A percentile compares a stretch with the other conserved stretches of the same genome.
Evolutionary conservation across 305 asterid genomes (phyloP).

Genomic region (Ruellia speciosa): DNA sequence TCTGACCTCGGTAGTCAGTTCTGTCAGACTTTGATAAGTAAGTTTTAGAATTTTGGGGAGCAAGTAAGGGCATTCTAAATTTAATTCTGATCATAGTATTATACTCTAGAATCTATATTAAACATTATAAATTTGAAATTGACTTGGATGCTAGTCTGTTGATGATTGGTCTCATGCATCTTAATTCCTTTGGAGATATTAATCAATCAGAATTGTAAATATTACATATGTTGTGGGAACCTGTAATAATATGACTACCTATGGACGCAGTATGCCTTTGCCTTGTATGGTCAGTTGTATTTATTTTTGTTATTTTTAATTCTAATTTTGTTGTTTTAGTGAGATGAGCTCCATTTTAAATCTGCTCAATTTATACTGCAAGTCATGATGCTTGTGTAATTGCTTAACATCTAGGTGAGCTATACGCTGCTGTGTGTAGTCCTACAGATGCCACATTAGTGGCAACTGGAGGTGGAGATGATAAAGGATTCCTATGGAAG

Average conservation of each 20-base stretch:
- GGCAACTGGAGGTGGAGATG: slow-evolving; percentile 95
- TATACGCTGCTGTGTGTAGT: slow-evolving; percentile 65
- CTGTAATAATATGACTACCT: neutral
- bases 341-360: neutral
- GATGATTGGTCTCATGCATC: slow-evolving; percentile 3
- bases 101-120: neutral
- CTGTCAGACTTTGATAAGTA: neutral
- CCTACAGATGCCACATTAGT: slow-evolving; percentile 68
- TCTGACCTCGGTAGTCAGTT: neutral
- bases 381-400: slow-evolving; percentile 8
- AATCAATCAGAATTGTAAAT: slow-evolving; percentile 5
- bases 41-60: neutral
- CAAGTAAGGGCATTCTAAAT: neutral
- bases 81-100: neutral
- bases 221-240: slow-evolving; percentile 1
- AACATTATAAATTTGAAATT: neutral
- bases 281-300: neutral
- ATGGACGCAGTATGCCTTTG: slow-evolving; percentile 2
- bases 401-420: slow-evolving; percentile 52
- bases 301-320: neutral
- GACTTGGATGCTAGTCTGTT: neutral
- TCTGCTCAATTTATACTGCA: slow-evolving; percentile 6
- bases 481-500: slow-evolving; percentile 79
- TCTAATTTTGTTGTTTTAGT: slow-evolving; percentile 2
- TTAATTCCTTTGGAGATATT: neutral